phyloP scores from a whole-genome alignment of 2,329 filamentous ascomycete species.

The Trichocomaceae sp. region DNA sequence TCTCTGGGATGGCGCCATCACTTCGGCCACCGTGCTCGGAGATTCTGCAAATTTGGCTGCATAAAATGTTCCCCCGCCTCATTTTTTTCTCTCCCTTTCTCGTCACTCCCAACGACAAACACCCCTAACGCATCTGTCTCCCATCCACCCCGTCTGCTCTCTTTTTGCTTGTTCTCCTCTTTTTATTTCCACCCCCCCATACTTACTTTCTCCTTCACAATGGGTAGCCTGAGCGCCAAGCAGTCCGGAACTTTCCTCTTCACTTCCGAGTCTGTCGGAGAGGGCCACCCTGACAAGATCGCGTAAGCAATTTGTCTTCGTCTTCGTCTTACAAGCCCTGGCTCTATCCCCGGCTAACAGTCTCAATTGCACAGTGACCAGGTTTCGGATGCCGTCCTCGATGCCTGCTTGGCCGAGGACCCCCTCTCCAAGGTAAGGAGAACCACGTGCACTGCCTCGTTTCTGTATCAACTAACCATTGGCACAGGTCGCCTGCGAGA shows the following conservation, averaged over 20 bases:
- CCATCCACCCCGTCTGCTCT: slow-evolving; percentile 16
- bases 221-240: slow-evolving; percentile 50
- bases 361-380: slow-evolving; percentile 58
- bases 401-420: slow-evolving; percentile 91
- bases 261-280: slow-evolving; percentile 84
- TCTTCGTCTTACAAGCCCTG: background rate
- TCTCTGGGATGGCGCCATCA: slow-evolving; percentile 18
- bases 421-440: slow-evolving; percentile 76
- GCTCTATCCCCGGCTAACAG: background rate
- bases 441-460: background rate
- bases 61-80: slow-evolving; percentile 20
- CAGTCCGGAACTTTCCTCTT: slow-evolving; percentile 66
- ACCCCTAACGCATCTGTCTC: slow-evolving; percentile 18
- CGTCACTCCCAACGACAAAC: slow-evolving; percentile 23
- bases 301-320: slow-evolving; percentile 46
- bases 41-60: slow-evolving; percentile 4
- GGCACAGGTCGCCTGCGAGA: slow-evolving; percentile 78
- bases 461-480: background rate
- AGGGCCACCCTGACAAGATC: slow-evolving; percentile 94
- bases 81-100: slow-evolving; percentile 16
- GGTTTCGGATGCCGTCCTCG: slow-evolving; percentile 96
- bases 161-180: slow-evolving; percentile 16
- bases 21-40: slow-evolving; percentile 15
- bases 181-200: slow-evolving; percentile 16
- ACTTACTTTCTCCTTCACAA: slow-evolving; percentile 39